Percentiles rank a stretch among this genome's conserved stretches.
phyloP scores from a whole-genome alignment of 2,329 filamentous ascomycete species.

The Penicillium palitans region DNA sequence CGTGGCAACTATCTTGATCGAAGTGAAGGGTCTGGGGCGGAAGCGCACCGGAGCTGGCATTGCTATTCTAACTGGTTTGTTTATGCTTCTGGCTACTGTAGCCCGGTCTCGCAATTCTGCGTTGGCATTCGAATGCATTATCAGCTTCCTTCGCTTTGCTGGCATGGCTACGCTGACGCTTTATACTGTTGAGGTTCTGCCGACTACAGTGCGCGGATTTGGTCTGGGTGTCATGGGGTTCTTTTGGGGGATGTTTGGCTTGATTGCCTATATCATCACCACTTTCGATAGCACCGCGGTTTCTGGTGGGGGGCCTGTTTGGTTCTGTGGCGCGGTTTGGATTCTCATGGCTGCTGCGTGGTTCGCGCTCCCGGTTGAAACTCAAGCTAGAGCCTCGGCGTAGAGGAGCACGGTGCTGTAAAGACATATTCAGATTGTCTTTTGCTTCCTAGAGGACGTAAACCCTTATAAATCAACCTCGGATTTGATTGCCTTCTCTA shows the following conservation, averaged over 20 bases:
- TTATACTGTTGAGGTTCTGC: slow-evolving; percentile 22
- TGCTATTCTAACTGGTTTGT: slow-evolving; percentile 18
- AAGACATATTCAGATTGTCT: too few species aligned
- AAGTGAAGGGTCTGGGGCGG: slow-evolving; percentile 16
- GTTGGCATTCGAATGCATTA: slow-evolving; percentile 18
- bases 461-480: too few species aligned
- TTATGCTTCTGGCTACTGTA: slow-evolving; percentile 19
- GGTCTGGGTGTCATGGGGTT: too few species aligned
- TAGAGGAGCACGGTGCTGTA: not conserved
- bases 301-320: slow-evolving; percentile 16
- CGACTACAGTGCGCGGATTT: slow-evolving; percentile 11
- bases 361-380: slow-evolving; percentile 11
- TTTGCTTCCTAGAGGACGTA: too few species aligned
- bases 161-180: slow-evolving; percentile 16
- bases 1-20: slow-evolving; percentile 14
- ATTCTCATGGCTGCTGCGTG: slow-evolving; percentile 22
- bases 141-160: slow-evolving; percentile 18
- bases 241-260: slow-evolving; percentile 16
- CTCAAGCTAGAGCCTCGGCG: slow-evolving; percentile 5
- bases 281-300: slow-evolving; percentile 6
- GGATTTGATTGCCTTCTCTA: too few species aligned
- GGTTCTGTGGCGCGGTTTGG: slow-evolving; percentile 26
- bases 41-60: slow-evolving; percentile 18
- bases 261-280: slow-evolving; percentile 17
- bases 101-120: slow-evolving; percentile 10